phyloP scores from a whole-genome alignment of 306 rosid genomes.

The Ziziphus jujuba region DNA sequence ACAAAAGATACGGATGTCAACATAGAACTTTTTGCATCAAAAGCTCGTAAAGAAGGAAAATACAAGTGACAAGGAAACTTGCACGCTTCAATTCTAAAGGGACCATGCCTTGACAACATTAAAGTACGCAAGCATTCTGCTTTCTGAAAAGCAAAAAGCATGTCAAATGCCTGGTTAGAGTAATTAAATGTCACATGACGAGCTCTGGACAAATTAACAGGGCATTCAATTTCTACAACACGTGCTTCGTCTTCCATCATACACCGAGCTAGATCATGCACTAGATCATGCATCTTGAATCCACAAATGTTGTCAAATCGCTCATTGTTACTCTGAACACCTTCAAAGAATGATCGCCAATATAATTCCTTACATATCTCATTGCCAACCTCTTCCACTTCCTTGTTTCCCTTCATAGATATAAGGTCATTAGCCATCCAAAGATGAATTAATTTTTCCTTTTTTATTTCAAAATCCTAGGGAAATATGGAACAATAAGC shows the following conservation, averaged over 20 bases:
- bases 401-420: background rate
- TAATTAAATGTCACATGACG: background rate
- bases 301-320: too few relatives aligned
- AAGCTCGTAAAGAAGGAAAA: constrained; percentile 3
- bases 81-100: fast-evolving
- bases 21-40: background rate
- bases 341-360: constrained; percentile 35
- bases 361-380: constrained; percentile 30
- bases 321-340: background rate
- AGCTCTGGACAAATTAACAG: background rate
- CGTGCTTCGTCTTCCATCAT: constrained; percentile 21
- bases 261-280: constrained; percentile 36
- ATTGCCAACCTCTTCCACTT: constrained; percentile 23
- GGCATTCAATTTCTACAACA: background rate
- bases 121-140: background rate
- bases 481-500: constrained; percentile 36
- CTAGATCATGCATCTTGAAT: constrained; percentile 36
- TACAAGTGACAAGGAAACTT: background rate
- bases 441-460: constrained; percentile 16
- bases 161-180: background rate
- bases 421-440: constrained; percentile 49
- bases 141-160: background rate
- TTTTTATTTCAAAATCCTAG: constrained; percentile 24
- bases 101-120: background rate
- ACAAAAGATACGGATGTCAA: background rate